These are phyloP conservation scores for Ochetophila trinervis DNA, from an alignment of 306 rosid species.

Conservation along the genomic window DNA sequence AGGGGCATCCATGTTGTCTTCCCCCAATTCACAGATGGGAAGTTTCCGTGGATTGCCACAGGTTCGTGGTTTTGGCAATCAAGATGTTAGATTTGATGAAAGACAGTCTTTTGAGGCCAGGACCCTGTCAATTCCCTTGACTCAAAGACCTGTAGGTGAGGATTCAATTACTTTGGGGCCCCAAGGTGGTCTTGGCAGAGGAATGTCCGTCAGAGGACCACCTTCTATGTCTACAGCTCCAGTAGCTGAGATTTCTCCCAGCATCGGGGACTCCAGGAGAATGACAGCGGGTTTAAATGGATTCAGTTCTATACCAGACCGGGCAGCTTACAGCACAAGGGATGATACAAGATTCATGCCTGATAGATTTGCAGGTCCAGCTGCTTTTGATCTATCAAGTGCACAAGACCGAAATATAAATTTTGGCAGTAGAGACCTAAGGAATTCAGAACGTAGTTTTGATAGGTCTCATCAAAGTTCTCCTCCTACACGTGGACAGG, in stretches of 20 bases:
- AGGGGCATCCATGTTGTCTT: conserved; percentile 55
- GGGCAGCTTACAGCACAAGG: conserved; percentile 35
- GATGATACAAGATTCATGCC: conserved; percentile 49
- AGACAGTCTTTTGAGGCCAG: conserved; percentile 65
- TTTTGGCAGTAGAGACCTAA: conserved; percentile 51
- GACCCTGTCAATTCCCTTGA: conserved; percentile 55
- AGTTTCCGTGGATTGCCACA: conserved; percentile 64
- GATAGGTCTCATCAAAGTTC: conserved; percentile 53
- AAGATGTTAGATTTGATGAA: conserved; percentile 74
- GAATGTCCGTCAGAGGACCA: conserved; percentile 87
- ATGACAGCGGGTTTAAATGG: conserved; percentile 54
- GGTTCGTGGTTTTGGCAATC: conserved; percentile 61
- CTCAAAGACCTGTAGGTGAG: conserved; percentile 60
- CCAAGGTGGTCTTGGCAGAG: conserved; percentile 94
- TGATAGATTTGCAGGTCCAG: conserved; percentile 51
- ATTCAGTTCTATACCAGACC: conserved; percentile 45
- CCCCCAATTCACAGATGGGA: conserved; percentile 61
- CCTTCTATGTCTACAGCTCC: conserved; percentile 42
- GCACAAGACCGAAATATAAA: conserved; percentile 45
- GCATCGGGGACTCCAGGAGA: conserved; percentile 53
- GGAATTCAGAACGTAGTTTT: conserved; percentile 47
- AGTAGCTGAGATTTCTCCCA: conserved; percentile 37
- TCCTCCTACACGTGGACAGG: conserved; percentile 45
- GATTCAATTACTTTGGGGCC: conserved; percentile 83
- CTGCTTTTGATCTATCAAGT: conserved; percentile 53